These are phyloP conservation scores for Cytospora paraplurivora DNA, from an alignment of 2,329 filamentous ascomycete species.

Conservation along the genomic window DNA sequence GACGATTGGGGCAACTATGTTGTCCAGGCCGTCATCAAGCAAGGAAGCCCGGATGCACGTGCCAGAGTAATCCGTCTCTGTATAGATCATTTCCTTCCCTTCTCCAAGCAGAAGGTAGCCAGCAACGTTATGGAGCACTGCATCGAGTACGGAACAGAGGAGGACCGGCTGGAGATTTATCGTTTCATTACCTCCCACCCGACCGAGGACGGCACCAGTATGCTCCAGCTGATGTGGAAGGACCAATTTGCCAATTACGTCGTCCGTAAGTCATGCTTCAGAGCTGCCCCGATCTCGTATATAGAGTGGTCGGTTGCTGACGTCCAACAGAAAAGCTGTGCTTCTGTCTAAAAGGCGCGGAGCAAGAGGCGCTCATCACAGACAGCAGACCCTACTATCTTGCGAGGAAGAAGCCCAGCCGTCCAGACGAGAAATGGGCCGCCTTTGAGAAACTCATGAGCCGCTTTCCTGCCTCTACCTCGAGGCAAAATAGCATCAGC, in stretches of 20 bases:
- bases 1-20: constrained; percentile 98
- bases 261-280: constrained; percentile 70
- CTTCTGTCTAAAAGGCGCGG: constrained; percentile 59
- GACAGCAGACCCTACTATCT: constrained; percentile 65
- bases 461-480: constrained; percentile 30
- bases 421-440: constrained; percentile 56
- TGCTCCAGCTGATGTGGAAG: constrained; percentile 77
- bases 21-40: constrained; percentile 84
- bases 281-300: not conserved
- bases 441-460: constrained; percentile 62
- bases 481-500: constrained; percentile 35
- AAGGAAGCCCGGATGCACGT: constrained; percentile 73
- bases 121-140: constrained; percentile 98
- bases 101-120: constrained; percentile 94
- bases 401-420: constrained; percentile 65
- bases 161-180: constrained; percentile 72
- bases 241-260: constrained; percentile 97
- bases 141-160: constrained; percentile 68
- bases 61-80: constrained; percentile 73
- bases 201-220: constrained; percentile 63
- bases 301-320: constrained; percentile 24
- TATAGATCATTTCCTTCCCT: constrained; percentile 67
- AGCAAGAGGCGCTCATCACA: constrained; percentile 61
- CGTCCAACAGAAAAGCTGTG: constrained; percentile 74
- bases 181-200: constrained; percentile 60